phyloP scores from a whole-genome alignment of 441 rosid genomes.

The Pelargonium fulgidum region DNA sequence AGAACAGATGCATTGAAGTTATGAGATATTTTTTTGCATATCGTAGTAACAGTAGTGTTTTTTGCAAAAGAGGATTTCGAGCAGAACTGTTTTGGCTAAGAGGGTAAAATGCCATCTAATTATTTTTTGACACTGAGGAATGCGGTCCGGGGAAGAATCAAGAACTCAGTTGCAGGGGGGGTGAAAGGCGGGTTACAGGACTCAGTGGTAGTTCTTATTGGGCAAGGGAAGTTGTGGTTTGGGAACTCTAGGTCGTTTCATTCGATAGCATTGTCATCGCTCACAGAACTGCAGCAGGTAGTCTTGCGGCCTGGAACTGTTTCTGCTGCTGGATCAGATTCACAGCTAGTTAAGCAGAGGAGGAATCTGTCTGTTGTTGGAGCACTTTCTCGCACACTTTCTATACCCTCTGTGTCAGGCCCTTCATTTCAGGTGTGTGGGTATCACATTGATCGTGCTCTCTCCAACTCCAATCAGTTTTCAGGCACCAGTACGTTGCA shows the following conservation, averaged over 20 bases:
- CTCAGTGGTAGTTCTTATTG: conserved; percentile 40
- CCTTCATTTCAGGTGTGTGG: conserved; percentile 81
- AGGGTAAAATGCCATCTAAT: conserved; percentile 56
- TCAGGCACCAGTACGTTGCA: conserved; percentile 26
- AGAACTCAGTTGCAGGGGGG: conserved; percentile 28
- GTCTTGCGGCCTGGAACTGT: conserved; percentile 40
- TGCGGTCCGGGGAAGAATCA: conserved; percentile 47
- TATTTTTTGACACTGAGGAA: conserved; percentile 40
- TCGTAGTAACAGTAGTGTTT: conserved; percentile 27
- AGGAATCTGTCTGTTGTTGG: conserved; percentile 72
- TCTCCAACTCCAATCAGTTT: conserved; percentile 33
- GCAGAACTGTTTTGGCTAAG: conserved; percentile 28
- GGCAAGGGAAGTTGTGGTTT: conserved; percentile 47
- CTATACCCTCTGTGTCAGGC: conserved; percentile 87
- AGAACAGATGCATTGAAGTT: conserved; percentile 23
- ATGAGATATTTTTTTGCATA: conserved; percentile 43
- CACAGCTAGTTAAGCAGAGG: conserved; percentile 37
- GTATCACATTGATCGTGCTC: conserved; percentile 60
- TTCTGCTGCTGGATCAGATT: conserved; percentile 51
- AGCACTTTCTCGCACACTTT: conserved; percentile 63
- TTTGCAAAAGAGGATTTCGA: conserved; percentile 17
- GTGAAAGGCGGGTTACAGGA: conserved; percentile 34
- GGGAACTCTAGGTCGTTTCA: conserved; percentile 48
- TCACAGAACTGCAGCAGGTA: conserved; percentile 35
- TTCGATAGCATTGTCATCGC: conserved; percentile 33